Evolutionary conservation across 1,284 basidiomycete genomes (phyloP).

Genomic region (Hemileia vastatrix): DNA sequence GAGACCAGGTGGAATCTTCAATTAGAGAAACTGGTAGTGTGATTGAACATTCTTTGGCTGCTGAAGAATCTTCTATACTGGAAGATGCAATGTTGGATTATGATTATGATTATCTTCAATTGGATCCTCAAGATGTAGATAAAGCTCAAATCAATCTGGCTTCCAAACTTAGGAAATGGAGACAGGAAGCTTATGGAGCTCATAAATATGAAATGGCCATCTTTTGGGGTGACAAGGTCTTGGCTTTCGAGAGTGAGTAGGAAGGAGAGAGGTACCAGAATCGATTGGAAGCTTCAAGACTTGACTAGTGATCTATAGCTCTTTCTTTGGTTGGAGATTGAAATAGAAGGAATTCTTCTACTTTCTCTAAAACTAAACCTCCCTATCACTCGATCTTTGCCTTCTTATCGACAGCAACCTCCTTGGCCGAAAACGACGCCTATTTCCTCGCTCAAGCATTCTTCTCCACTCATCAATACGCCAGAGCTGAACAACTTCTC

Average conservation of each 20-base stretch:
- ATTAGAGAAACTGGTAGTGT: conserved; percentile 6
- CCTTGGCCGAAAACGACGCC: conserved; percentile 74
- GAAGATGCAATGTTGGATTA: conserved; percentile 7
- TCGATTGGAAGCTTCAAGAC: no score
- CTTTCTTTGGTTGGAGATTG: no score
- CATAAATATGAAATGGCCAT: conserved; percentile 93
- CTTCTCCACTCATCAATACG: conserved; percentile 88
- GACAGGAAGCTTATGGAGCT: conserved; percentile 94
- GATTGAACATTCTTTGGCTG: conserved; percentile 17
- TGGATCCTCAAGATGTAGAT: neutral
- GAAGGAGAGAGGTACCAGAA: no score
- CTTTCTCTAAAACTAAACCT: neutral
- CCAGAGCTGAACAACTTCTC: conserved; percentile 79
- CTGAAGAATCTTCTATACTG: conserved; percentile 5
- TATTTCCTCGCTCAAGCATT: conserved; percentile 99
- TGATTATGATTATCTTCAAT: neutral
- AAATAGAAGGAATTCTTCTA: no score
- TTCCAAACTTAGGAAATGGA: conserved; percentile 62
- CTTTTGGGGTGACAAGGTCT: conserved; percentile 95
- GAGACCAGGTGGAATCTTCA: neutral
- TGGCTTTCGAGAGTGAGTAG: no score
- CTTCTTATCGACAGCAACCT: neutral
- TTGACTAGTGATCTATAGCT: no score
- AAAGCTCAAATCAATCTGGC: neutral
- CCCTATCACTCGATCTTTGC: neutral